Percentiles rank a stretch among this genome's conserved stretches.
phyloP scores from a whole-genome alignment of 73 alveolate species.

The Blepharisma stoltei region DNA sequence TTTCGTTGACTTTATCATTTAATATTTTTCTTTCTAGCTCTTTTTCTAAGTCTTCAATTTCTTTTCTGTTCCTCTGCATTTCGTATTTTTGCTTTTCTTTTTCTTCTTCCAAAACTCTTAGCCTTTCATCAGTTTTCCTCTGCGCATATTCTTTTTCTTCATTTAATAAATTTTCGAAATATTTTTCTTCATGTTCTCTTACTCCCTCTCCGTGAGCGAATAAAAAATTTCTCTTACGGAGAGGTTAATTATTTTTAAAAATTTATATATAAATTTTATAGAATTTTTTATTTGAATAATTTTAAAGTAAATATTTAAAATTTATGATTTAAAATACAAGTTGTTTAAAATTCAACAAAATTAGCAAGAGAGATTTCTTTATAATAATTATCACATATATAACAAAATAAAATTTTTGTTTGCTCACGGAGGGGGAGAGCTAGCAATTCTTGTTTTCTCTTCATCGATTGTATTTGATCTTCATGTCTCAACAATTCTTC shows the following conservation, averaged over 20 bases:
- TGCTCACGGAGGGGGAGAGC: no score
- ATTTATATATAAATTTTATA: no score
- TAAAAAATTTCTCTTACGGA: no score
- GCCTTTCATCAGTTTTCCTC: slow-evolving; percentile 25
- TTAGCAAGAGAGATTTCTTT: no score
- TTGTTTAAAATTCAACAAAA: no score
- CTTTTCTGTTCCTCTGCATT: slow-evolving; percentile 31
- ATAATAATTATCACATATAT: no score
- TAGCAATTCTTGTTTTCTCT: slow-evolving; percentile 8
- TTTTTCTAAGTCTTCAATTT: neutral
- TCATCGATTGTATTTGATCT: slow-evolving; percentile 32
- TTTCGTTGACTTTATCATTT: slow-evolving; percentile 32
- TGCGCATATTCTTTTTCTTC: slow-evolving; percentile 10
- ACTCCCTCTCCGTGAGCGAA: no score
- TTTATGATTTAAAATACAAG: no score
- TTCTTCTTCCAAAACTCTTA: neutral
- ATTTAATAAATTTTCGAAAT: neutral
- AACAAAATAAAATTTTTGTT: no score
- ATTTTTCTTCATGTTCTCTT: slow-evolving; percentile 8
- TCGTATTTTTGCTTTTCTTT: slow-evolving; percentile 33
- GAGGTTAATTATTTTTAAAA: no score
- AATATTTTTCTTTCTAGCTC: slow-evolving; percentile 19
- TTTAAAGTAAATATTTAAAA: no score
- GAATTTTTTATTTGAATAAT: no score
- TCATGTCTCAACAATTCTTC: slow-evolving; percentile 44